phyloP scores from a whole-genome alignment of 352 stramenopile species.

The Pythium phragmiticola region DNA sequence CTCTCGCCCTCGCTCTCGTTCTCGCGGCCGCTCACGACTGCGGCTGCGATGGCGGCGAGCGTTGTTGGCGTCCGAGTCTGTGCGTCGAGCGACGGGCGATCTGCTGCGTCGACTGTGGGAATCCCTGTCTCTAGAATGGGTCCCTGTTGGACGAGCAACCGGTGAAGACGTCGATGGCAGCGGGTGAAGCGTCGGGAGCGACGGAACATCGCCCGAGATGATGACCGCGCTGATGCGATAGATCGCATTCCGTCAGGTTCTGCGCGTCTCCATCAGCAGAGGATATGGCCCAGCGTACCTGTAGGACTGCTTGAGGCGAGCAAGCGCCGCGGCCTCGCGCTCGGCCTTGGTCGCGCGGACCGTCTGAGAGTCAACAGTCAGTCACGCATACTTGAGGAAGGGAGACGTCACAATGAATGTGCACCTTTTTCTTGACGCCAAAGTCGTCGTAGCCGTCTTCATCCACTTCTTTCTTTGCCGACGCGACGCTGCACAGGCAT shows the following conservation, averaged over 20 bases:
- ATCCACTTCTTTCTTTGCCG: conserved; percentile 70
- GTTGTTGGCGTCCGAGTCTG: conserved; percentile 23
- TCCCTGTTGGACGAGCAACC: neutral
- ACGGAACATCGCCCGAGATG: conserved; percentile 8
- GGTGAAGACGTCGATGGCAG: conserved; percentile 3
- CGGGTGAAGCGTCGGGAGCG: conserved; percentile 2
- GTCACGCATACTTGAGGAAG: too few relatives aligned
- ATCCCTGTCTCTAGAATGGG: neutral
- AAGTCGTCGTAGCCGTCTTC: conserved; percentile 90
- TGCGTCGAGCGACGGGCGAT: conserved; percentile 11
- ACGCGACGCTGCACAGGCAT: conserved; percentile 42
- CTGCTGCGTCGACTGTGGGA: conserved; percentile 9
- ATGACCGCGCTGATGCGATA: conserved; percentile 16
- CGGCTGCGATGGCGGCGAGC: conserved; percentile 22
- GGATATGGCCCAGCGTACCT: conserved; percentile 31
- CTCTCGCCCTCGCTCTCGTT: conserved; percentile 3
- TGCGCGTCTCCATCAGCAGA: neutral
- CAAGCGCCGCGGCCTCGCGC: conserved; percentile 76
- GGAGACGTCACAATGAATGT: too few relatives aligned
- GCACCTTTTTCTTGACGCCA: conserved; percentile 78
- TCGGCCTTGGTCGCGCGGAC: conserved; percentile 73
- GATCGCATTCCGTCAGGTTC: neutral
- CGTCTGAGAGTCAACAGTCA: conserved; percentile 28
- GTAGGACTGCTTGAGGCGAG: conserved; percentile 79
- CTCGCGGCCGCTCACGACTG: conserved; percentile 20